Evolutionary conservation across 139 green algal genomes (phyloP), one percentile per base, ranked within the genome.

Genomic region (Mesostigma viride): DNA sequence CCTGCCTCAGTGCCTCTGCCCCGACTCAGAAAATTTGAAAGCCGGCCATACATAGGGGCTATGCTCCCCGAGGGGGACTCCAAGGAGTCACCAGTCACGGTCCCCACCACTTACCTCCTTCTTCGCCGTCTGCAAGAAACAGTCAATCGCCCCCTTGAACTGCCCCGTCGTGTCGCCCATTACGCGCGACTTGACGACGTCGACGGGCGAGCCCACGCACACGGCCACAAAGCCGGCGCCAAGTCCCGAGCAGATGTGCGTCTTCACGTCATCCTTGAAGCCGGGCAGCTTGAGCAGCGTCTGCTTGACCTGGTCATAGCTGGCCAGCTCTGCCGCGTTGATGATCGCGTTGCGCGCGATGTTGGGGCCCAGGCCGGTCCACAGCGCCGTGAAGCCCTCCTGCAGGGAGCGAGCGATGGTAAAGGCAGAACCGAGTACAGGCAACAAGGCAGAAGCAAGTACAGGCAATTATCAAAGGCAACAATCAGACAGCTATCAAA

Each of bases 291-390:
- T 71, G 3, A 77, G 51, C 36, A 77, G 58, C 32, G 65, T 44
- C 69, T 75, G 5, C 68, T 78, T 79, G 51, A 89, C 76, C 79
- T 95, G 87, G 78, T 97, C 92, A 66, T 97, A 99, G 5, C 67
- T 85, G 32, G 92, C 92, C 59, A 97, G 84, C 83, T 97, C 92
- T 0, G 90, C 89, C 1, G 92, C 92, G 66, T 99, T 99, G 79
- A 99, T 94, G 72, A 97, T 87, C 35, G 92, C 88, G 74, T 97
- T 97, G 28, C 92, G 82, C 1, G 85, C 89, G 14, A 99, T 83
- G 81, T 99, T 99, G 51, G 92, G 92, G 0, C 86, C 87, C 26
- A 97, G 64, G 17, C 92, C 92, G 45, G 85, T 95, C 92, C 92
- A 99, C 65, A 99, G 81, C 4, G 82, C 85, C 0, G 60, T 58